Evolutionary conservation across 331 rosid species (phyloP).

Genomic region (Rhamnella rubrinervis): DNA sequence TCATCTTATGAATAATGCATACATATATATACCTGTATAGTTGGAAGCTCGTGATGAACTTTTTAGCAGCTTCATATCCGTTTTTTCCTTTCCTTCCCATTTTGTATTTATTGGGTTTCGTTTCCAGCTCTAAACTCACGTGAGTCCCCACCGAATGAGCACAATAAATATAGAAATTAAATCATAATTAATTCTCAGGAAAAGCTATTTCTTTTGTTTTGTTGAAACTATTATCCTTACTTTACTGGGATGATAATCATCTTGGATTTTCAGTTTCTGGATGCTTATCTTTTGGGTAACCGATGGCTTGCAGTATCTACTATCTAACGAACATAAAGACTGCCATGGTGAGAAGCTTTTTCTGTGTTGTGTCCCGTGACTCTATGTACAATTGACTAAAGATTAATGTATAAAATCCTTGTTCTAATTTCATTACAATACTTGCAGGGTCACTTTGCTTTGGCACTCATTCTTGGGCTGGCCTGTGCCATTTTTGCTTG

Average conservation of each 20-base stretch:
- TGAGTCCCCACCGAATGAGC: background rate
- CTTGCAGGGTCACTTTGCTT: slow-evolving; percentile 18
- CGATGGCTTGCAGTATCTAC: background rate
- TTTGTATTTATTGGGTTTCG: background rate
- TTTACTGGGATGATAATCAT: background rate
- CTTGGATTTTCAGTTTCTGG: background rate
- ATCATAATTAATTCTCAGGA: background rate
- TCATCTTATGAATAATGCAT: too few species aligned
- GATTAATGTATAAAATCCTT: background rate
- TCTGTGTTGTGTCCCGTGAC: too few species aligned
- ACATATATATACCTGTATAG: too few species aligned
- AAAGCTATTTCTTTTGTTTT: background rate
- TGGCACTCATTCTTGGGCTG: slow-evolving; percentile 19
- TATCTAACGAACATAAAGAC: background rate
- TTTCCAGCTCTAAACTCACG: slow-evolving; percentile 1
- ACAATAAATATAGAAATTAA: background rate
- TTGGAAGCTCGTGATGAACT: too few species aligned
- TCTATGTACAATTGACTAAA: background rate
- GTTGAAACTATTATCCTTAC: background rate
- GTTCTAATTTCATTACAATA: background rate
- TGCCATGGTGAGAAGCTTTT: slow-evolving; percentile 2
- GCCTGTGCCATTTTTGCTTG: slow-evolving; percentile 6
- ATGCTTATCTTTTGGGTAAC: background rate
- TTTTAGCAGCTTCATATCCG: too few species aligned
- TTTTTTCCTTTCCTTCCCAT: too few species aligned